Evolutionary conservation across 148 eudicot genomes (phyloP).

Genomic region (Spergularia bocconei): DNA sequence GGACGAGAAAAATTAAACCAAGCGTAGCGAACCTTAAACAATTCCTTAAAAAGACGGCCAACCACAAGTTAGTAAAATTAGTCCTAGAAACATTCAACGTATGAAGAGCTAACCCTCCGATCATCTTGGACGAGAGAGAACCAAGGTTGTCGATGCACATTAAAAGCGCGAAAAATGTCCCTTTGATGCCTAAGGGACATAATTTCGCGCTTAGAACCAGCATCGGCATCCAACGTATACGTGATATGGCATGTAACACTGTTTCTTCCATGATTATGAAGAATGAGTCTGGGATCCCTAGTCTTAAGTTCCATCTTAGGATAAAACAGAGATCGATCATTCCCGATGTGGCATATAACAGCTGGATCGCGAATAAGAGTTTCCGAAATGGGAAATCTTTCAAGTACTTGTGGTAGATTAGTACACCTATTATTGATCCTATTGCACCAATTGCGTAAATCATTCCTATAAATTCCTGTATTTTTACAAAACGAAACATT

Average conservation of each 20-base stretch:
- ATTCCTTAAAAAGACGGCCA: constrained; percentile 48
- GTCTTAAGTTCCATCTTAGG: constrained; percentile 46
- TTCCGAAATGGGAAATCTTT: constrained; percentile 46
- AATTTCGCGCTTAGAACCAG: constrained; percentile 52
- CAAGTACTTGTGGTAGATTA: constrained; percentile 51
- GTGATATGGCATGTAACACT: constrained; percentile 31
- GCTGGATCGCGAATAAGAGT: constrained; percentile 53
- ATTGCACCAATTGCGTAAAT: constrained; percentile 56
- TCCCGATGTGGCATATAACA: constrained; percentile 45
- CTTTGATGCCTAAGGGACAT: constrained; percentile 64
- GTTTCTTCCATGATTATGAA: constrained; percentile 55
- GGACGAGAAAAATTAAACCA: constrained; percentile 49
- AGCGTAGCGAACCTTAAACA: constrained; percentile 46
- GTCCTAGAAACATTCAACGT: constrained; percentile 53
- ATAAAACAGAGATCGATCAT: constrained; percentile 62
- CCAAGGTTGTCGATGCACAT: constrained; percentile 74
- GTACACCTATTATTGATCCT: constrained; percentile 55
- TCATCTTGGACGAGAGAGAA: constrained; percentile 44
- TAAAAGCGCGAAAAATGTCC: constrained; percentile 59
- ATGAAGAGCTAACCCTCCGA: constrained; percentile 54
- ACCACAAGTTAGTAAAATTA: constrained; percentile 55
- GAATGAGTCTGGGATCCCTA: constrained; percentile 57
- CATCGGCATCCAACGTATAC: constrained; percentile 68
- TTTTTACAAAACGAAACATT: background rate
- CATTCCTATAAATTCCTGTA: constrained; percentile 61